Base-by-base conservation (phyloP, 2,329 filamentous ascomycete species). In the Botrytis aclada region DNA sequence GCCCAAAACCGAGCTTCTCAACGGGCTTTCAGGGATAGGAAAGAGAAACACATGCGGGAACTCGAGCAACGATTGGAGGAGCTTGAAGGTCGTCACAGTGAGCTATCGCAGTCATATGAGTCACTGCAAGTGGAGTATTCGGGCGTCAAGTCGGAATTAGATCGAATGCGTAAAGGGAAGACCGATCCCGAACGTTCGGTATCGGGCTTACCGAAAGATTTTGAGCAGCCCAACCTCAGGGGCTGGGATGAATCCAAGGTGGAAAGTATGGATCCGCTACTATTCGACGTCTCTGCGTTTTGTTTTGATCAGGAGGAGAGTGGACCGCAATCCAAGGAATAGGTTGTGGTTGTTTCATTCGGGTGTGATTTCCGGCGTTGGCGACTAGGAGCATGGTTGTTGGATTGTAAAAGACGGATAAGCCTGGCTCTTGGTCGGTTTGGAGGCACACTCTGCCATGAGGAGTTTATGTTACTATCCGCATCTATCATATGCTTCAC, bases 41-140 rank as follows among this genome's bases (percentile, higher is more conserved):
- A 90, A 77, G 88, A 91, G 78, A 88, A 90, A 79, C 86, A 89
- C 74, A 90, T 90, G 77, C 86, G 87, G 74, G 89, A 91, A 76
- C 85, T 91, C 32, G 89, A 91, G 79, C 79, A 83, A 51, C 85
- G 88, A 77, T 85, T 91, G 45, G 81, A 81, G 64, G 85, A 87
- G 29, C 82, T 88, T 67, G 85, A 86, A 74, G 84, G 86, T 37
- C 87, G 86, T 76, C 88, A 90, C 79, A 86, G 85, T 73, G 83
- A 84, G 47, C 84, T 90, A 70, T 84, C 85, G 74, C 83, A 85
- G 69, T 87, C 87, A 7, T 89, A 89, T 78, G 81, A 83, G 41
- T 78, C 80, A n/a, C 82, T 88, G 34, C 85, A 87, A 70, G 66
- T 76, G 22, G 79, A 81, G 74, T 80, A 81, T 73, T 75, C 77